A percentile compares a stretch with the other conserved stretches of the same genome.
Evolutionary conservation across 129 eudicot genomes (phyloP).

Genomic region (Tagetes erecta): DNA sequence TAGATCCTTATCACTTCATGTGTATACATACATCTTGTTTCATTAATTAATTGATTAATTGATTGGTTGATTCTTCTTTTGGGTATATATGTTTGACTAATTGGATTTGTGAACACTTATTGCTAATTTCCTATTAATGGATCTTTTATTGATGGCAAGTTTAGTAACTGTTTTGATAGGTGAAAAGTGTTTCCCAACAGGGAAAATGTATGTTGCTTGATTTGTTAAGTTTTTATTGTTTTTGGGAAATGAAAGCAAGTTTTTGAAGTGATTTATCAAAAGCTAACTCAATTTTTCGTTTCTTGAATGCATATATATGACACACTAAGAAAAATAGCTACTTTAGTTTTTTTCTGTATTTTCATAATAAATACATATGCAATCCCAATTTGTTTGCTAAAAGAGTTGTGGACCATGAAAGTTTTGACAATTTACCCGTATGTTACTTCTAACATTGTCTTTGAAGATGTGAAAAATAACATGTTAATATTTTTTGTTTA

Average conservation of each 20-base stretch:
- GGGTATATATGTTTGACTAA: constrained; percentile 13
- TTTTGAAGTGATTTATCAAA: background rate
- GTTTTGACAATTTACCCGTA: background rate
- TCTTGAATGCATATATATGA: background rate
- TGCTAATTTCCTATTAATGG: background rate
- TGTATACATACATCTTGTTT: background rate
- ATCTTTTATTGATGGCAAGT: background rate
- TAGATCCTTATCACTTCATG: background rate
- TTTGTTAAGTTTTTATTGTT: constrained; percentile 5
- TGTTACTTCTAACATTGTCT: background rate
- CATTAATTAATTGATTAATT: background rate
- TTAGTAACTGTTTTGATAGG: constrained; percentile 2
- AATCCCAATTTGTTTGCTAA: background rate
- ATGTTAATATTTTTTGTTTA: background rate
- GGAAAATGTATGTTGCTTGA: constrained; percentile 16
- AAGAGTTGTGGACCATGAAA: background rate
- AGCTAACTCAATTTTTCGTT: background rate
- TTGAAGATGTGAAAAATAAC: background rate
- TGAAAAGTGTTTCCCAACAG: constrained; percentile 10
- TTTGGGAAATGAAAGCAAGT: constrained; percentile 12
- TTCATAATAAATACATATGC: background rate
- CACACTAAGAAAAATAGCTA: constrained; percentile 4
- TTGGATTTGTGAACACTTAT: constrained; percentile 10
- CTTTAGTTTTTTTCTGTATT: background rate
- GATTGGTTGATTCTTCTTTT: background rate